Base-by-base conservation (phyloP, 805 yeast genomes). In the Cyberlindnera nakhonratchasimensis region DNA sequence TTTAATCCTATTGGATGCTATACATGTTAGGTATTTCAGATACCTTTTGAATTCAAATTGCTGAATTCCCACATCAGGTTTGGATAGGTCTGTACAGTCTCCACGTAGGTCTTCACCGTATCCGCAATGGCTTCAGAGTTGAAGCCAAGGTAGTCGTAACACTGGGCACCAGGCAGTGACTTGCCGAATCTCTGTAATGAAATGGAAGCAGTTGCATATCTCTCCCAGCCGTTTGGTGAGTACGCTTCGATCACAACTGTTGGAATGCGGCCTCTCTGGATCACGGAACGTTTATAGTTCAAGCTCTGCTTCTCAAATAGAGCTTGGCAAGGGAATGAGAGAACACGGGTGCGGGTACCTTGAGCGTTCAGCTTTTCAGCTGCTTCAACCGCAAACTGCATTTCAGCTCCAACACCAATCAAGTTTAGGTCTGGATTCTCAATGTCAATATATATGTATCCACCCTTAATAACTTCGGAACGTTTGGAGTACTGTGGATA, bases 181-280 rank as follows among this genome's bases (percentile, higher is more conserved):
- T 88, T 91, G 76, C 99, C 99, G 63, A 93, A 91, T 71, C 86
- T 80, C 78, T 87, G 81, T 63, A 91, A 74, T 69, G 96, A 96
- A 59, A 91, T 86, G 66, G 88, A 95, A 73, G 86, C 93, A 72
- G 91, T 98, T 46, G 97, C 81, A 75, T 88, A 93, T 69, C 82
- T 85, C 58, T 81, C 74, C 99, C 98, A 93, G 46, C 96, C 96
- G 58, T 76, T 73, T 39, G 96, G 80, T 38, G 95, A 69, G 80
- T 87, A 76, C 40, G 88, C 98, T 78, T 91, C 99, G 52, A 90
- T 87, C 40, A 96, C 86, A 68, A 91, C 53, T 62, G 87, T 81
- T 66, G 98, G 98, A 41, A 86, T 37, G 20, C 55, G 80, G 58
- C 93, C 93, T 65, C 89, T 93, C 63, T 97, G 98, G 69, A 91